phyloP scores from a whole-genome alignment of 495 filamentous ascomycete species.

The Neurospora pannonica region DNA sequence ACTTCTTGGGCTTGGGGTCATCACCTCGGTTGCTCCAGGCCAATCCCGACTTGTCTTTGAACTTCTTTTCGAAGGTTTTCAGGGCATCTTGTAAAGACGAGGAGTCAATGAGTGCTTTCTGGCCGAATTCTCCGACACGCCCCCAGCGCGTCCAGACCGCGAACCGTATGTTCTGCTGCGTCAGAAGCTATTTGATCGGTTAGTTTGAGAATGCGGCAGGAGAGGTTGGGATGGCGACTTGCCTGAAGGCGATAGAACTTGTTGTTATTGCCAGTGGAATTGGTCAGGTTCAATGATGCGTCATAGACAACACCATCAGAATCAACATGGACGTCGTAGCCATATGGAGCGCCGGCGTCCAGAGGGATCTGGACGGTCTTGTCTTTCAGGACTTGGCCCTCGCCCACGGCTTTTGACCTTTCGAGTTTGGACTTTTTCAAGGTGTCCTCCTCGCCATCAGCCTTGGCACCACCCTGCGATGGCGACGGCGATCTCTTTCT shows the following conservation, averaged over 20 bases:
- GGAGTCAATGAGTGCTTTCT: conserved; percentile 38
- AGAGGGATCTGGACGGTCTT: conserved; percentile 37
- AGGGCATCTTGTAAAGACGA: conserved; percentile 38
- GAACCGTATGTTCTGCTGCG: conserved; percentile 22
- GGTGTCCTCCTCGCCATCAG: conserved; percentile 1
- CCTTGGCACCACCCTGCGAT: background rate
- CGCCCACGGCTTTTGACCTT: conserved; percentile 21
- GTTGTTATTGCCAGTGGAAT: conserved; percentile 53
- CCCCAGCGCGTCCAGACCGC: conserved; percentile 67
- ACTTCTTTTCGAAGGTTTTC: conserved; percentile 56
- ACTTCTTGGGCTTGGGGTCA: conserved; percentile 54
- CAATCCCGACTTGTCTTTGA: conserved; percentile 68
- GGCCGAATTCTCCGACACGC: conserved; percentile 64
- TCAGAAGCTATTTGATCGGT: conserved; percentile 25
- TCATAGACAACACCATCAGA: conserved; percentile 52
- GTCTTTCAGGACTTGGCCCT: conserved; percentile 35
- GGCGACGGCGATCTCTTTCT: conserved; percentile 17
- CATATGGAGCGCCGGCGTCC: conserved; percentile 29
- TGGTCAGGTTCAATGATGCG: conserved; percentile 52
- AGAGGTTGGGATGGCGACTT: conserved; percentile 1
- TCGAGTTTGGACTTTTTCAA: conserved; percentile 10
- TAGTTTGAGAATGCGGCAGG: conserved; percentile 2
- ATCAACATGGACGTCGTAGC: conserved; percentile 55
- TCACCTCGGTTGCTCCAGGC: conserved; percentile 54
- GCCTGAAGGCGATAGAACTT: conserved; percentile 65